A percentile compares a stretch with the other conserved stretches of the same genome.
phyloP scores from a whole-genome alignment of 768 basidiomycete genomes.

The Amanita rubescens region DNA sequence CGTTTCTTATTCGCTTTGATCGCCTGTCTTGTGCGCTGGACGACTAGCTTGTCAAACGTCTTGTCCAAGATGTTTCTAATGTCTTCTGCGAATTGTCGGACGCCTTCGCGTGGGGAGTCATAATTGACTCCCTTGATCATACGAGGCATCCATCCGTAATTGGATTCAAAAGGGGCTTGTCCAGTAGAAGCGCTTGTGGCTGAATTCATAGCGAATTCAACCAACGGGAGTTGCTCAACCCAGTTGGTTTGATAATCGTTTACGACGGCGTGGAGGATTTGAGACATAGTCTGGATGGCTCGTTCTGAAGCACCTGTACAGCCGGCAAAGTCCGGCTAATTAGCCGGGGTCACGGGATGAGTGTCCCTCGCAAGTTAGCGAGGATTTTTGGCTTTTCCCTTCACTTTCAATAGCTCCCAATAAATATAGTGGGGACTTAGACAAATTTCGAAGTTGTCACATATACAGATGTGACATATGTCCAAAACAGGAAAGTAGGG shows the following conservation, averaged over 20 bases:
- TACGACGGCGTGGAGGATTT: constrained; percentile 22
- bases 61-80: neutral
- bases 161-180: constrained; percentile 26
- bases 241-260: constrained; percentile 24
- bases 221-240: constrained; percentile 21
- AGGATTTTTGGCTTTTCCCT: too few species aligned
- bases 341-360: too few species aligned
- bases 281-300: constrained; percentile 21
- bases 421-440: too few species aligned
- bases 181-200: constrained; percentile 21
- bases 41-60: neutral
- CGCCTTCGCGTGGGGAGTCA: neutral
- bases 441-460: too few species aligned
- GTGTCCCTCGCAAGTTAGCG: too few species aligned
- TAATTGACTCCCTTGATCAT: constrained; percentile 13
- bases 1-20: constrained; percentile 21
- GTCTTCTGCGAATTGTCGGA: neutral
- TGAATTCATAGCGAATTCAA: constrained; percentile 31
- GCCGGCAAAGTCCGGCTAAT: too few species aligned
- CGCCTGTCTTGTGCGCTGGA: neutral
- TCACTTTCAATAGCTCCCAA: too few species aligned
- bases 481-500: too few species aligned
- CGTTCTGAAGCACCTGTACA: too few species aligned
- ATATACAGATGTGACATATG: too few species aligned
- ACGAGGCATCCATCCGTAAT: constrained; percentile 17